Percentiles rank a stretch among this genome's conserved stretches.
These are phyloP conservation scores for Metschnikowia cerradonensis DNA, from an alignment of 805 yeast genomes.

Conservation along the genomic window DNA sequence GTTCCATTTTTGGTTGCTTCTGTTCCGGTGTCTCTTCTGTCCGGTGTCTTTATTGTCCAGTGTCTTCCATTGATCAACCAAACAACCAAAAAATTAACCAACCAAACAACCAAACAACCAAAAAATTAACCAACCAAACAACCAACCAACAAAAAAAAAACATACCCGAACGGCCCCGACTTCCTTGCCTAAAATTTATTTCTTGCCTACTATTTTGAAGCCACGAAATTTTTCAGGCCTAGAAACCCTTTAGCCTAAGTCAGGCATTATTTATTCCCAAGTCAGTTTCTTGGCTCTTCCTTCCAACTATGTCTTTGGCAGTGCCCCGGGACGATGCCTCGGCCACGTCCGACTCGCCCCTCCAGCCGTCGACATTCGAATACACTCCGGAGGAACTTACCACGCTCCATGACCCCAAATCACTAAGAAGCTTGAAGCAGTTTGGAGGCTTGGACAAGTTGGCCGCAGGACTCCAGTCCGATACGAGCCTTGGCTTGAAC, in stretches of 20 bases:
- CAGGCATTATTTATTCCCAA: too few relatives aligned
- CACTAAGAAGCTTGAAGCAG: conserved; percentile 39
- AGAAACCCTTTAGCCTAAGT: too few relatives aligned
- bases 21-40: background rate
- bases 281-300: background rate
- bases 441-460: conserved; percentile 44
- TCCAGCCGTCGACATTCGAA: conserved; percentile 13
- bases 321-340: conserved; percentile 16
- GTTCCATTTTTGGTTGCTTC: background rate
- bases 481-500: conserved; percentile 40
- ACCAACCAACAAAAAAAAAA: too few relatives aligned
- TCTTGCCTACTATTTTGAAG: too few relatives aligned
- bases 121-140: too few relatives aligned
- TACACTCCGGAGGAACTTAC: conserved; percentile 32
- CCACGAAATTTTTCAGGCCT: too few relatives aligned
- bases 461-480: conserved; percentile 32
- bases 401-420: conserved; percentile 61
- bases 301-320: conserved; percentile 12
- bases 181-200: too few relatives aligned
- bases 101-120: too few relatives aligned
- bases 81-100: background rate
- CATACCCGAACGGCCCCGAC: too few relatives aligned
- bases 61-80: too few relatives aligned
- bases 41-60: too few relatives aligned
- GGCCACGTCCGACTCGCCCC: conserved; percentile 15